Base-by-base conservation (phyloP, 163 green algal genomes). In the Chlorella variabilis region DNA sequence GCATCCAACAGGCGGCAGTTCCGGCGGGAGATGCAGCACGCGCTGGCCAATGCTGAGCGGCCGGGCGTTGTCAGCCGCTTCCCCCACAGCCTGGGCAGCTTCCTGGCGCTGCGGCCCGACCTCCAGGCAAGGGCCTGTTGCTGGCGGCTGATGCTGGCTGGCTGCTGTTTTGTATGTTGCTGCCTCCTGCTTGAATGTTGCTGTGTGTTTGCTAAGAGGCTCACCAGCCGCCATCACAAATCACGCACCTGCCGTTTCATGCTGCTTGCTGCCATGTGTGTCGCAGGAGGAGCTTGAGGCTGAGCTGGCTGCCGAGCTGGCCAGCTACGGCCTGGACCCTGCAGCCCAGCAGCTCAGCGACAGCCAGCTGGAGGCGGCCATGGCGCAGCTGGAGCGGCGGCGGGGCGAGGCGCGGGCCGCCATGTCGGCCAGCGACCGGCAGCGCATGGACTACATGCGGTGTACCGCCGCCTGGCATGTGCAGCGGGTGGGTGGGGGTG, bases 381-480 rank as follows among this genome's bases (percentile, higher is more conserved):
- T 75, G 70, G 80, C 78, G 1, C 56, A 77, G 49, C 51, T 85
- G 39, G 54, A 79, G 51, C 67, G 29, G 36, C 80, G 80, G 31
- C 54, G 68, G 4, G 29, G 29, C 21, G 70, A 4, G 4, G 70
- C 58, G 7, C 54, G 68, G n/a, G 6, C 2, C 3, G 23, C 29
- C 63, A 85, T 85, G 80, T 39, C 48, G 1, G 18, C 17, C 4
- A 20, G 23, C 5, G 80, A 85, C 65, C 48, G 51, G 23, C 51
- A 70, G 65, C 70, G 80, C n/a, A 36, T 66, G 34, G 68, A 81
- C 56, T 85, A 85, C 63, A 80, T 80, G 69, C 56, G 80, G 20
- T 11, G 23, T 33, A 85, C 80, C 4, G 71, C 73, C 9, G 33
- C 31, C n/a, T 75, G 58, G 62, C 80, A 85, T 41, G 70, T 81